phyloP scores from a whole-genome alignment of 2,329 filamentous ascomycete genomes.

The Xylariaceae sp. region DNA sequence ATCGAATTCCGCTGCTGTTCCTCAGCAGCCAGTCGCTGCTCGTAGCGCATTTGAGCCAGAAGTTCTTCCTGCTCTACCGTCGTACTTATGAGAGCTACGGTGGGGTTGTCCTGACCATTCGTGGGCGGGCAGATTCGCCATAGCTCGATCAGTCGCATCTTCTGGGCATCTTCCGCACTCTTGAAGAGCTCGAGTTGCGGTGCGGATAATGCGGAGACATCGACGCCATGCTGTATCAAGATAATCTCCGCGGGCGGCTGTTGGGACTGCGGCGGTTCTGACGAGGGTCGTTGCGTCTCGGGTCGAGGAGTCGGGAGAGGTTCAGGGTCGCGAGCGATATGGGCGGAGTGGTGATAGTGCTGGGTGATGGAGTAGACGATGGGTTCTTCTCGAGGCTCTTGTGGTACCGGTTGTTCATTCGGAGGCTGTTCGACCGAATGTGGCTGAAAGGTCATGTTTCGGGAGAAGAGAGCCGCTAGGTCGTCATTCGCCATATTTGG shows the following conservation, averaged over 20 bases:
- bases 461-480: slow-evolving; percentile 73
- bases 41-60: slow-evolving; percentile 58
- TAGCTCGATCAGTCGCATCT: slow-evolving; percentile 71
- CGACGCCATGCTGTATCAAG: slow-evolving; percentile 63
- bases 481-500: slow-evolving; percentile 68
- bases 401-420: slow-evolving; percentile 27
- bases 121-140: slow-evolving; percentile 78
- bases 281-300: slow-evolving; percentile 42
- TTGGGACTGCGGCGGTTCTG: slow-evolving; percentile 46
- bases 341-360: slow-evolving; percentile 79
- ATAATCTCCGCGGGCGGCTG: slow-evolving; percentile 51
- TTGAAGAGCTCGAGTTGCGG: slow-evolving; percentile 77
- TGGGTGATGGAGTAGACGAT: slow-evolving; percentile 73
- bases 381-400: slow-evolving; percentile 30
- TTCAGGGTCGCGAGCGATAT: slow-evolving; percentile 46
- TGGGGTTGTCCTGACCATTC: slow-evolving; percentile 48
- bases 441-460: slow-evolving; percentile 64
- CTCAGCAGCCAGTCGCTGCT: slow-evolving; percentile 42
- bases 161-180: slow-evolving; percentile 67
- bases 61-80: slow-evolving; percentile 54
- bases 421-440: slow-evolving; percentile 23
- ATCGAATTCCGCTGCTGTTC: slow-evolving; percentile 35
- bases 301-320: slow-evolving; percentile 20
- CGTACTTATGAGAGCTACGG: slow-evolving; percentile 49
- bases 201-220: slow-evolving; percentile 63